Conservation (phyloP, 192 early-diverging fungal species). For the Podila clonocystis region DNA sequence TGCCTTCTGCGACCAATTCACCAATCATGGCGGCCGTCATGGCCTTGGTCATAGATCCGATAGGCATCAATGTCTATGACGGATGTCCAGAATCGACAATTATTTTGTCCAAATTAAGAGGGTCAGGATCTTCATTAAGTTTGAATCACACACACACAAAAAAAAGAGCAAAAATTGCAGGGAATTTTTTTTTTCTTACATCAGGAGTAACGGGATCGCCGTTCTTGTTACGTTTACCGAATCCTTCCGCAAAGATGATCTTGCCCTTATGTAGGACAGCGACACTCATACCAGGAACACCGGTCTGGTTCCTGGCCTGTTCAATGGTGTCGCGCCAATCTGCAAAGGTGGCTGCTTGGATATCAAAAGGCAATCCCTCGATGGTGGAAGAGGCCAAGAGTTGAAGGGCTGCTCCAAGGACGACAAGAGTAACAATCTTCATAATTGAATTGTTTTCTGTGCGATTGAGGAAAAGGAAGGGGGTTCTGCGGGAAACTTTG, state of each 20-base stretch:
- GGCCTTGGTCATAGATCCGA: constrained; percentile 32
- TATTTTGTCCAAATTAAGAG: too few species aligned
- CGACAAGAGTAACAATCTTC: background rate
- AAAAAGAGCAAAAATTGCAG: too few species aligned
- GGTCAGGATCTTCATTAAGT: too few species aligned
- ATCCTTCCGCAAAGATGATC: constrained; percentile 12
- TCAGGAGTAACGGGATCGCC: background rate
- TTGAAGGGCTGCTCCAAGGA: constrained; percentile 8
- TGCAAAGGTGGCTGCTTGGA: background rate
- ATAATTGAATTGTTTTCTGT: too few species aligned
- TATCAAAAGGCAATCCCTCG: constrained; percentile 10
- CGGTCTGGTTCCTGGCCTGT: constrained; percentile 10
- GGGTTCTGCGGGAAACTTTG: too few species aligned
- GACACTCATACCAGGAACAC: constrained; percentile 11
- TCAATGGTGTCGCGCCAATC: constrained; percentile 7
- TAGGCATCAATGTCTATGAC: constrained; percentile 23
- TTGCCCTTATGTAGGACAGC: constrained; percentile 8
- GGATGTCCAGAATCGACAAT: too few species aligned
- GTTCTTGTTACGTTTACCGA: constrained; percentile 9
- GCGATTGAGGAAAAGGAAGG: too few species aligned
- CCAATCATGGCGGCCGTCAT: constrained; percentile 33
- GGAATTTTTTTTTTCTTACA: constrained; percentile 1
- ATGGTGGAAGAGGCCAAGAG: constrained; percentile 8
- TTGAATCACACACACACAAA: too few species aligned
- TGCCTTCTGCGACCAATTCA: constrained; percentile 31